Evolutionary conservation across 2,329 filamentous ascomycete species (phyloP), one percentile per base, ranked within the genome.

Genomic region (Aspergillus sojae): DNA sequence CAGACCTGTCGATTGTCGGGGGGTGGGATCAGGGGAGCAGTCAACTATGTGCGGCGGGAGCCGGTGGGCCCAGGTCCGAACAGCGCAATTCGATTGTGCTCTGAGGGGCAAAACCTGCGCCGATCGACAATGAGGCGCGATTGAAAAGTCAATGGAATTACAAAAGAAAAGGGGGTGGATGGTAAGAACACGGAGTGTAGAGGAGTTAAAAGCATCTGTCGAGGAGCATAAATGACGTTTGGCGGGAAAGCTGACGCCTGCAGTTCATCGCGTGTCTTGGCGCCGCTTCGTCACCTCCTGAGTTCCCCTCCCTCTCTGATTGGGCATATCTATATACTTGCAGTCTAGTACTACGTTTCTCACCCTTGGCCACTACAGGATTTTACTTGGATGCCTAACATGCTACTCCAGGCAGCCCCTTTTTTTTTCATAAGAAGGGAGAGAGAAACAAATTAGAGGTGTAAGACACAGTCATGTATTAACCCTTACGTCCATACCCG

Each of bases 201-300:
- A 61, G 55, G 5, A 14, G 34, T 41, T 36, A 61, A 45, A 39
- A 60, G 48, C 39, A 43, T 46, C 11, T 45, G 39, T 45, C 50
- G 50, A 46, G 50, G 54, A 62, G 36, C 57, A 68, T 36, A 36
- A 73, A 77, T 76, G 74, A 75, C 73, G 74, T 75, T 75, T 65
- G 68, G 70, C 65, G 67, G 71, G 68, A 74, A 75, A 72, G 72
- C 60, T 75, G 74, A 72, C 72, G 74, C 74, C 73, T 75, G 72
- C 70, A 65, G 34, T 36, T 36, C 60, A 65, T 65, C 50, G 48
- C 56, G 26, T 34, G 39, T 74, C 73, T 75, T 76, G 74, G 73
- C 71, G 67, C 65, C 62, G 68, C 68, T 66, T 69, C 64, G 67
- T 65, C 62, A 65, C 61, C 67, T 52, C 46, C 46, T 52, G 46